Evolutionary conservation across 208 protist species (phyloP).

Genomic region (Trichomonas vaginalis): DNA sequence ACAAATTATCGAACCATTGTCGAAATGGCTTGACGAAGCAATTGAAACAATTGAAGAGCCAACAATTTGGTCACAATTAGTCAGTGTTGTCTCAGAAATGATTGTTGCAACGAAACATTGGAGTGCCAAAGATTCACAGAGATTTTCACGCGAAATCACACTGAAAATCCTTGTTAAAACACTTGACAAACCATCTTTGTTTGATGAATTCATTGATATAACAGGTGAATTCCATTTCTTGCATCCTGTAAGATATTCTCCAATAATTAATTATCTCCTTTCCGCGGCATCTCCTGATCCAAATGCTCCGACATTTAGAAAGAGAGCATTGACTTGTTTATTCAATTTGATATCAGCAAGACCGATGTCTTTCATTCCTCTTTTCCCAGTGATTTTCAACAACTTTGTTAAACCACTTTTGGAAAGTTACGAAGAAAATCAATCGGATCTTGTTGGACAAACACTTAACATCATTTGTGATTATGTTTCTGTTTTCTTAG

Average conservation of each 20-base stretch:
- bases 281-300: background rate
- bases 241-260: background rate
- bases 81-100: background rate
- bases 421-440: background rate
- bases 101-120: background rate
- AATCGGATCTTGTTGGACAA: background rate
- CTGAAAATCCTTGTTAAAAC: background rate
- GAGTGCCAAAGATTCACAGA: background rate
- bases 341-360: background rate
- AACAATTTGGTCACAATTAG: background rate
- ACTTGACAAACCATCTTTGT: background rate
- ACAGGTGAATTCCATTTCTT: background rate
- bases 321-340: background rate
- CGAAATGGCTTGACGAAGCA: background rate
- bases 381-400: background rate
- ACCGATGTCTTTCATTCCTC: background rate
- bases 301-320: background rate
- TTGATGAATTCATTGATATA: background rate
- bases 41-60: background rate
- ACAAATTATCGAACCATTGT: background rate
- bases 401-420: background rate
- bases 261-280: background rate
- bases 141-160: background rate
- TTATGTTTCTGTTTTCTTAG: background rate
- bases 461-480: background rate